Evolutionary conservation across 495 filamentous ascomycete genomes (phyloP).

Genomic region (Xylaria cubensis): DNA sequence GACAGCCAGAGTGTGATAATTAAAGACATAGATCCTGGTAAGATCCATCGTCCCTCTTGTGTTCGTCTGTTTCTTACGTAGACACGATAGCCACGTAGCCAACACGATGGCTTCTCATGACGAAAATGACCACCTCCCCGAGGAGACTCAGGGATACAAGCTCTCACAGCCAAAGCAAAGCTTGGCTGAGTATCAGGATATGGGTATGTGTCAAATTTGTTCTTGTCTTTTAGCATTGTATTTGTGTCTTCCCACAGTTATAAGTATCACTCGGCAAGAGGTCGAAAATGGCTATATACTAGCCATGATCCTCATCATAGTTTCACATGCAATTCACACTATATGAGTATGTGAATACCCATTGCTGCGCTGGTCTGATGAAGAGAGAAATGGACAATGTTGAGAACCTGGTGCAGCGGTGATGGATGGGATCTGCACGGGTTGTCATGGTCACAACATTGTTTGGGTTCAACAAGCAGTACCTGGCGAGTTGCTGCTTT

Average conservation of each 20-base stretch:
- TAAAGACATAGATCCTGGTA: constrained; percentile 8
- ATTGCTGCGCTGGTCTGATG: neutral
- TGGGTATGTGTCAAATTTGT: constrained; percentile 69
- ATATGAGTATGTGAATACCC: neutral
- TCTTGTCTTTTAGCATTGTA: neutral
- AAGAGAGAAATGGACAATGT: neutral
- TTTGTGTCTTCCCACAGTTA: neutral
- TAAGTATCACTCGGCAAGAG: neutral
- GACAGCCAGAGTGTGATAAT: neutral
- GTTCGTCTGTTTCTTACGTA: constrained; percentile 14
- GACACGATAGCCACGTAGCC: neutral
- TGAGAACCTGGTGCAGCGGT: neutral
- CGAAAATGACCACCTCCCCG: constrained; percentile 85
- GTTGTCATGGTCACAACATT: neutral
- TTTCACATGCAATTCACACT: neutral
- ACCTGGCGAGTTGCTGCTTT: constrained; percentile 2
- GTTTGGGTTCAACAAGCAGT: neutral
- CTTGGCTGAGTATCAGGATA: constrained; percentile 85
- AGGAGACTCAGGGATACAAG: constrained; percentile 93
- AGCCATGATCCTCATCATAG: neutral
- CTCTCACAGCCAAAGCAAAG: constrained; percentile 95
- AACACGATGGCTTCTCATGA: constrained; percentile 69
- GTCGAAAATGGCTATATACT: neutral
- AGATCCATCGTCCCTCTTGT: constrained; percentile 13
- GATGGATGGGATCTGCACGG: neutral